Evolutionary conservation across 2,329 filamentous ascomycete species (phyloP).

Genomic region (Chrysoporthe cubensis): DNA sequence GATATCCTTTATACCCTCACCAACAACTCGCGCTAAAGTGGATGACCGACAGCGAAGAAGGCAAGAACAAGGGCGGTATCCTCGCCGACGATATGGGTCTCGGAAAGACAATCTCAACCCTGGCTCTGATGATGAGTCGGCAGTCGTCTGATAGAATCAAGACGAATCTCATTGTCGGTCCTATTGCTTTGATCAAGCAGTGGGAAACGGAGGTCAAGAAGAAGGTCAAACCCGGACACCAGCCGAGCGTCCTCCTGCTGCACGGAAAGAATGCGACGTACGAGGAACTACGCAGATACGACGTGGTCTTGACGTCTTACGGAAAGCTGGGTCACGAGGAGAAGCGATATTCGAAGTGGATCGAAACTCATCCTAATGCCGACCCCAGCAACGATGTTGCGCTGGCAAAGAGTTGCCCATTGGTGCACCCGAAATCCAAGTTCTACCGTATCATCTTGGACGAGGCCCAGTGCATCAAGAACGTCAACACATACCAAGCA

Average conservation of each 20-base stretch:
- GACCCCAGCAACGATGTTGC: constrained; percentile 39
- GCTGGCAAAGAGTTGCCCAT: constrained; percentile 49
- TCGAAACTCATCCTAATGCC: constrained; percentile 51
- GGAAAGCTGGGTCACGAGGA: constrained; percentile 71
- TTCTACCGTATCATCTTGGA: constrained; percentile 78
- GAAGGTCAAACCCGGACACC: constrained; percentile 65
- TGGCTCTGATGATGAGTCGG: constrained; percentile 74
- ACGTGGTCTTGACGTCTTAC: constrained; percentile 80
- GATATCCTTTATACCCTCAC: constrained; percentile 74
- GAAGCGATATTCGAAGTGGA: constrained; percentile 62
- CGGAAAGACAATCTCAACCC: constrained; percentile 81
- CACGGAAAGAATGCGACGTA: constrained; percentile 69
- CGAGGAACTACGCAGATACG: constrained; percentile 64
- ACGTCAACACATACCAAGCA: constrained; percentile 65
- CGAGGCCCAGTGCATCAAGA: constrained; percentile 83
- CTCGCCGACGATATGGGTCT: constrained; percentile 83
- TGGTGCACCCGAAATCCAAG: constrained; percentile 62
- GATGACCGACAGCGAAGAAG: constrained; percentile 75
- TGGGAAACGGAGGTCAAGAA: constrained; percentile 80
- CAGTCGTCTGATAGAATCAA: constrained; percentile 62
- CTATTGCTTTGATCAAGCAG: constrained; percentile 78
- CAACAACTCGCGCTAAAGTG: constrained; percentile 79
- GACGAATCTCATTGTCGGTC: constrained; percentile 83
- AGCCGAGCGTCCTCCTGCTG: constrained; percentile 68
- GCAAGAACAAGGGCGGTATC: constrained; percentile 77